Base-by-base conservation (phyloP, 2,329 filamentous ascomycete species). In the Fusarium miscanthi region DNA sequence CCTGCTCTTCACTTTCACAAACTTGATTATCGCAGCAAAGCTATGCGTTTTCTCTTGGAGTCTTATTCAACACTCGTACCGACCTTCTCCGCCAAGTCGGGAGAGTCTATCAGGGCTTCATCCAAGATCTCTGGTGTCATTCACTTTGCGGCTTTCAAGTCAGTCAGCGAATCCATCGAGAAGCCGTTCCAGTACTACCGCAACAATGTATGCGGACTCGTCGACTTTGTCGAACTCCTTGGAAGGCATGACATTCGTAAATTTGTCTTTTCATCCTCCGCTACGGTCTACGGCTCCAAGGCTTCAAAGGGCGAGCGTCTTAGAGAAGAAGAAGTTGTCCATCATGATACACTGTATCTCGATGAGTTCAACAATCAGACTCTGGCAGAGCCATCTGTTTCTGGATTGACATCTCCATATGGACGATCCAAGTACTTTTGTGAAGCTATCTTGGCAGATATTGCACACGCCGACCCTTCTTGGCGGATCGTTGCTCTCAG, bases 121-220 rank as follows among this genome's bases (percentile, higher is more conserved):
- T 75, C 71, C 16, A 59, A 65, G 41, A 66, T 75, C 17, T 45
- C 64, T 6, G 90, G 89, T 3, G 89, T 92, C 27, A 91, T 92
- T 65, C 90, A 92, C 76, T 92, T 92, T 73, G 90, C 90, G 19
- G 90, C 90, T 6, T 88, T 88, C 83, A 92, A 92, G 78, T 89
- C 90, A 5, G 89, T 92, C 0, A 86, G 86, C 53, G 90, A 92
- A 74, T 91, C 89, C 43, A 91, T 92, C 81, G 31, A 82, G 85
- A 68, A 68, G 41, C 90, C 90, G 1, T 79, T 92, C 63, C 86
- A 86, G 67, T 92, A 92, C 80, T 92, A 92, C 80, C 85, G 85
- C 68, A 92, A 92, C 83, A 92, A 92, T 70, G 89, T 92, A 33
- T 87, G 86, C 75, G 90, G 90, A 1, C 81, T 92, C 8, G 84